Base-by-base conservation (phyloP, 148 eudicot species). In the Chenopodium quinoa region DNA sequence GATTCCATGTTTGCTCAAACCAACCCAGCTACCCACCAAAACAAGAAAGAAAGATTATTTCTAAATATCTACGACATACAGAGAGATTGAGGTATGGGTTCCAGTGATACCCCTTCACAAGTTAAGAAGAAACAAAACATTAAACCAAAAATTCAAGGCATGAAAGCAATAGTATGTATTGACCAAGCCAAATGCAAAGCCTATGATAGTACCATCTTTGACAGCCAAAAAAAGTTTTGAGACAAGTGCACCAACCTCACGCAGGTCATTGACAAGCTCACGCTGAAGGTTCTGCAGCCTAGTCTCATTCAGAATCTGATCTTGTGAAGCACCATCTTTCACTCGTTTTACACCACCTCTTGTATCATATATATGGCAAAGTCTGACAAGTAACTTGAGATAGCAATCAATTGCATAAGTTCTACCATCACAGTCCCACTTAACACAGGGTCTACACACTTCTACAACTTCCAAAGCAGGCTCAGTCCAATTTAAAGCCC, bases 291-390 rank as follows among this genome's bases (percentile, higher is more conserved):
- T 93, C 60, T 96, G 99, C 82, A 96, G 83, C 80, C 99, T 87
- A 46, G 99, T 96, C 86, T 93, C 98, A 78, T 96, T 96, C 82
- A 96, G 76, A 80, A 96, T 96, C 82, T 96, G 99, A 90, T 93
- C 99, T 86, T 93, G 99, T 20, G 99, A 96, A 64, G 99, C 99
- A 62, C 99, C 99, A 82, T 96, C 99, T 86, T 96, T 96, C 37
- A 96, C 93, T 84, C 89, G 89, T 90, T 96, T 96, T 34, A 96
- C 97, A 80, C 99, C 99, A 20, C 99, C 99, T 80, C 99, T 89
- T 10, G 99, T 96, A 82, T 96, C 99, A 86, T 90, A 96, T 77
- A 96, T 96, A 82, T 96, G 98, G 85, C 99, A 96, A 82, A 96
- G 92, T 85, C 99, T 90, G 75, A 96, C 98, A 81, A 96, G 89